Conservation (phyloP, 2,329 filamentous ascomycete species). For the Botrytis pseudocinerea region DNA sequence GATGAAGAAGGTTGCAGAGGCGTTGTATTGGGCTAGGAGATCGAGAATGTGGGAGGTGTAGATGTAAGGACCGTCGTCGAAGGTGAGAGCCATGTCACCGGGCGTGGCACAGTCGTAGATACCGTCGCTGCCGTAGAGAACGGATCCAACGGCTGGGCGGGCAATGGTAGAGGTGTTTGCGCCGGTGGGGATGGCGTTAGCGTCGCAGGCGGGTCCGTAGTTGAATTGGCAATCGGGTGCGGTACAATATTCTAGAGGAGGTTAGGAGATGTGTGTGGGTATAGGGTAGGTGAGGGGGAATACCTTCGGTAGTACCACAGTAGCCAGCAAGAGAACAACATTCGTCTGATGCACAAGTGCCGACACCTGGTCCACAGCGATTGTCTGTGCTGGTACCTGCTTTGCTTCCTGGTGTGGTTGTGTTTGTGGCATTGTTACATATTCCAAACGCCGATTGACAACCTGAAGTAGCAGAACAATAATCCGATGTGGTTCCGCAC, state of each 20-base stretch:
- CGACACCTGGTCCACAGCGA: conserved; percentile 41
- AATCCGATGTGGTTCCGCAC: conserved; percentile 14
- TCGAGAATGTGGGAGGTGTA: conserved; percentile 64
- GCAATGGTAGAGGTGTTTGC: conserved; percentile 52
- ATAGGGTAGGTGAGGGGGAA: background rate
- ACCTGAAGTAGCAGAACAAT: conserved; percentile 28
- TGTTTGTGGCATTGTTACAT: conserved; percentile 59
- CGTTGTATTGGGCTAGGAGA: conserved; percentile 58
- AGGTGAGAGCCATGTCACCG: conserved; percentile 65
- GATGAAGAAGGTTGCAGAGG: conserved; percentile 61
- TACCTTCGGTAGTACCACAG: conserved; percentile 20
- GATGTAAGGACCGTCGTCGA: conserved; percentile 64
- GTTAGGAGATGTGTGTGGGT: background rate
- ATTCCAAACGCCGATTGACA: conserved; percentile 32
- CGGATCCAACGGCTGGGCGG: conserved; percentile 52
- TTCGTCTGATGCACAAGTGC: conserved; percentile 23
- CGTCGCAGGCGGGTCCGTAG: conserved; percentile 50
- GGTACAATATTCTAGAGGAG: conserved; percentile 27
- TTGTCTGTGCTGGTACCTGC: conserved; percentile 49
- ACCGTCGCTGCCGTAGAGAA: conserved; percentile 57
- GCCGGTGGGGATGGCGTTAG: conserved; percentile 54
- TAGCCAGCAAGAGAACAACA: conserved; percentile 29
- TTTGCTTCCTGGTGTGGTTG: conserved; percentile 45
- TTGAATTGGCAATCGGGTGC: conserved; percentile 29
- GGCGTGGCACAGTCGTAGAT: conserved; percentile 58